Conservation (phyloP, 345 rosid genomes). For the Euphorbia pulcherrima region DNA sequence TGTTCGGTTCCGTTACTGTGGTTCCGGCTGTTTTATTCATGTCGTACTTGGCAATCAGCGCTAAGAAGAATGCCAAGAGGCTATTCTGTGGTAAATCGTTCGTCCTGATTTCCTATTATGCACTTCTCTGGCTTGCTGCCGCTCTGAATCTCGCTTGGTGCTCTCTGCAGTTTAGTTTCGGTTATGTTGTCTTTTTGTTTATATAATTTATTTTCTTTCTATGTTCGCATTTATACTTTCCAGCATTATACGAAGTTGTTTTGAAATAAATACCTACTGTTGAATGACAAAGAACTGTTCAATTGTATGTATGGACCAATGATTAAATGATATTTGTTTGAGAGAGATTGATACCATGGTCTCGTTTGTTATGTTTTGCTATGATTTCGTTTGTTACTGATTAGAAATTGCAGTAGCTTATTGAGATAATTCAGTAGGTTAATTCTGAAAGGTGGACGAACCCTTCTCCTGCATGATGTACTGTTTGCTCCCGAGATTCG, state of each 20-base stretch:
- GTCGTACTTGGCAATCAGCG: conserved; percentile 44
- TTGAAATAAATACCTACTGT: no score
- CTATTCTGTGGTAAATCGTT: conserved; percentile 44
- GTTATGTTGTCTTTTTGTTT: background rate
- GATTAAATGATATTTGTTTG: background rate
- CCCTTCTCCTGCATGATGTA: no score
- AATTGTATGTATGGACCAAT: background rate
- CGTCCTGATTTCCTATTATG: conserved; percentile 48
- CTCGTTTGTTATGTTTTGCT: background rate
- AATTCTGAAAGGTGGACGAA: no score
- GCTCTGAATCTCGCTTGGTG: conserved; percentile 56
- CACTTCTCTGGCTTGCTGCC: conserved; percentile 48
- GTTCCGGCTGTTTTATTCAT: conserved; percentile 42
- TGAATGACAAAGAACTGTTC: background rate
- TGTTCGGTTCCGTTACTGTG: conserved; percentile 31
- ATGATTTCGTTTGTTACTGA: background rate
- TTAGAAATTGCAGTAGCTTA: background rate
- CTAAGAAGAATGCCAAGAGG: conserved; percentile 46
- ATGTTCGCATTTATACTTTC: background rate
- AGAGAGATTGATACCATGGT: background rate
- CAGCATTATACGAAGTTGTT: no score
- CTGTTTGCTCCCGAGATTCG: no score
- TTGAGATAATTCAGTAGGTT: no score
- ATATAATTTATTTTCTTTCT: background rate
- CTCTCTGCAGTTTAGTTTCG: conserved; percentile 42